A percentile compares a stretch with the other conserved stretches of the same genome.
Evolutionary conservation across 352 stramenopile species (phyloP).

Genomic region (Phytophthora vignae): DNA sequence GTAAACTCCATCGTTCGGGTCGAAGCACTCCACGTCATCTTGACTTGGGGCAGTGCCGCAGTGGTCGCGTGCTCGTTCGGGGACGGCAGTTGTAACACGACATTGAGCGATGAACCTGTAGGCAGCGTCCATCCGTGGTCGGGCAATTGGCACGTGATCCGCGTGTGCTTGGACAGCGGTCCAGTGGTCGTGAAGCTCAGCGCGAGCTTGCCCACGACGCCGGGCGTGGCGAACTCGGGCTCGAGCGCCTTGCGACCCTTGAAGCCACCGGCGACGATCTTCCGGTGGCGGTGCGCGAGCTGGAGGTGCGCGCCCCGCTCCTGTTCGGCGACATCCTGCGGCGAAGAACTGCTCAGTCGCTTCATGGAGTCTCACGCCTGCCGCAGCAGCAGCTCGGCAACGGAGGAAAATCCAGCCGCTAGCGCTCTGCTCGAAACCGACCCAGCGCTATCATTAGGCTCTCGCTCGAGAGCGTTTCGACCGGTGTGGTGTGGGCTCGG

Average conservation of each 20-base stretch:
- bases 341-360: constrained; percentile 20
- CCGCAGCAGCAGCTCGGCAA: not conserved
- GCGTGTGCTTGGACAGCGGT: constrained; percentile 47
- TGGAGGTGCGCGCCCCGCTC: constrained; percentile 67
- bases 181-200: constrained; percentile 60
- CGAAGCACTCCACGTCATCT: constrained; percentile 41
- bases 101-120: constrained; percentile 29
- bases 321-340: constrained; percentile 28
- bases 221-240: constrained; percentile 56
- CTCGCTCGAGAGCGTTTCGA: not conserved
- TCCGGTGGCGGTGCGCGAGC: constrained; percentile 74
- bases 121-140: constrained; percentile 66
- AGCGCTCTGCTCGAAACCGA: constrained; percentile 11
- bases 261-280: constrained; percentile 64
- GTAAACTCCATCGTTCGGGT: constrained; percentile 64
- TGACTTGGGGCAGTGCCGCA: constrained; percentile 33
- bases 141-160: constrained; percentile 60
- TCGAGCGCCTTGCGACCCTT: constrained; percentile 49
- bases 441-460: constrained; percentile 17
- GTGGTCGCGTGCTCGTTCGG: constrained; percentile 28
- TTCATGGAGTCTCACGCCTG: constrained; percentile 32
- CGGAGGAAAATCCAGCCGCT: constrained; percentile 26
- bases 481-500: not conserved
- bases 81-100: constrained; percentile 44
- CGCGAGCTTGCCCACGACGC: constrained; percentile 55